Evolutionary conservation across 179 eudicot genomes (phyloP), one percentile per base, ranked within the genome.

Genomic region (Sideroxylon spinosum): DNA sequence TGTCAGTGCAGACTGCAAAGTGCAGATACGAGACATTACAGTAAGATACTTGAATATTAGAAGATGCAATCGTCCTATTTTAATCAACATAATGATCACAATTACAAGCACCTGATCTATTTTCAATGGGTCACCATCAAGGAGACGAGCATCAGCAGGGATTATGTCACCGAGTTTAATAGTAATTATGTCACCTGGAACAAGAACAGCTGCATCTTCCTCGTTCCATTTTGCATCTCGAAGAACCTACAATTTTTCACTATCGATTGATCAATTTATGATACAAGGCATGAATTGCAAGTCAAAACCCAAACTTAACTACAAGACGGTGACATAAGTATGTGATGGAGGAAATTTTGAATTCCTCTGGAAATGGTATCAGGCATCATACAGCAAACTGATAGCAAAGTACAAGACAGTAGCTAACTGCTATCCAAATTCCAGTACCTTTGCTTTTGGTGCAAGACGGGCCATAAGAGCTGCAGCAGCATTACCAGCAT

Each of bases 391-490:
- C 6, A 26, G 6, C 9, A 78, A 8, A 53, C 23, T 25, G 13
- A 52, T 32, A 48, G 53, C 9, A 53, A 28, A 65, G 16, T 22
- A 37, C 52, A 74, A 32, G 4, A 61, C 55, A 57, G 19, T 10
- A 29, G 37, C 61, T 9, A 64, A 37, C 9, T 4, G 7, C 20
- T 72, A 12, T 52, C 57, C 71, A 78, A 56, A 25, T 73, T 16
- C 8, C 28, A 73, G 64, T 85, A 93, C 98, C 97, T 91, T 94
- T 17, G 97, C 94, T 87, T 91, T 92, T 20, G 96, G 97, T 29
- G 98, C 98, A 61, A 91, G 92, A 44, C 90, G 85, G 64, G 98
- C 98, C 98, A 94, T 92, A 81, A 94, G 94, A 74, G 98, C 95
- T 0, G 95, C 93, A 26, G 97, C 97, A 32, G 98, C 98, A 85